A percentile compares a stretch with the other conserved stretches of the same genome.
phyloP scores from a whole-genome alignment of 2,329 filamentous ascomycete species.

The Myriosclerotinia duriaeana region DNA sequence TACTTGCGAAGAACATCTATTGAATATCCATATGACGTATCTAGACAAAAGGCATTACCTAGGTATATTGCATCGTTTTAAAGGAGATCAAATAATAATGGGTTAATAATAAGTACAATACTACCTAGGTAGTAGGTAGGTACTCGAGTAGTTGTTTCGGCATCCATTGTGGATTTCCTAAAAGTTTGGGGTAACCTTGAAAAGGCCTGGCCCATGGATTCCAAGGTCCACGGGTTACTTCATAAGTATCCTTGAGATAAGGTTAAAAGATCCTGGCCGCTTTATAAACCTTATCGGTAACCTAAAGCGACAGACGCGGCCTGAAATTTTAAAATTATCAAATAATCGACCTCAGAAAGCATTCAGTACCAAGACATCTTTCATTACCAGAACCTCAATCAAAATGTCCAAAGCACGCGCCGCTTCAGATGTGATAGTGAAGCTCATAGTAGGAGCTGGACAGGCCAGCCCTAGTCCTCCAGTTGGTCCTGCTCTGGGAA shows the following conservation, averaged over 20 bases:
- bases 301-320: conserved; percentile 17
- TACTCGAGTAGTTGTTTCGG: background rate
- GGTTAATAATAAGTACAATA: no score
- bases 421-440: conserved; percentile 73
- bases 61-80: conserved; percentile 13
- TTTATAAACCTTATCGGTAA: conserved; percentile 19
- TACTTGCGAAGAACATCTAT: conserved; percentile 11
- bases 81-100: conserved; percentile 13
- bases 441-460: conserved; percentile 94
- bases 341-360: conserved; percentile 1
- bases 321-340: conserved; percentile 17
- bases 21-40: conserved; percentile 17
- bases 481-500: conserved; percentile 92
- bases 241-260: no score
- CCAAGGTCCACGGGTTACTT: no score
- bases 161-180: conserved; percentile 15
- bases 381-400: conserved; percentile 17
- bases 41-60: conserved; percentile 6
- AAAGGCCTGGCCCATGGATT: conserved; percentile 3
- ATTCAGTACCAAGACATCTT: background rate
- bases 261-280: background rate
- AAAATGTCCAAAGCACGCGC: conserved; percentile 41
- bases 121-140: no score
- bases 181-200: conserved; percentile 20
- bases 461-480: conserved; percentile 93